A percentile compares a stretch with the other conserved stretches of the same genome.
These are phyloP conservation scores for Aspergillus jensenii DNA, from an alignment of 2,329 filamentous ascomycete genomes.

Conservation along the genomic window DNA sequence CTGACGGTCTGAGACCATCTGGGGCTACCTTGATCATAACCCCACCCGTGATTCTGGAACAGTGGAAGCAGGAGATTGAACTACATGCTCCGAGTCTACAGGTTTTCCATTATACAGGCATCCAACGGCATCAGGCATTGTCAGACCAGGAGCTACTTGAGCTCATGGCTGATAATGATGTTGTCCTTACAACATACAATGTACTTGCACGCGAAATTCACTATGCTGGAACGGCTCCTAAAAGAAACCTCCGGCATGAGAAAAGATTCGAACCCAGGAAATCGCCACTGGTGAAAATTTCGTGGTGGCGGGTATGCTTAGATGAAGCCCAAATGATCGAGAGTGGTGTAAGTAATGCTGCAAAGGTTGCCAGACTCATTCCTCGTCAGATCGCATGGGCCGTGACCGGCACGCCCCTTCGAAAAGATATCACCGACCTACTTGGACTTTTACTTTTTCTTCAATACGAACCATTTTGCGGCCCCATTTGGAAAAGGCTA, in stretches of 20 bases:
- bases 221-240: slow-evolving; percentile 68
- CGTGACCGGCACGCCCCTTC: slow-evolving; percentile 85
- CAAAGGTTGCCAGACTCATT: slow-evolving; percentile 74
- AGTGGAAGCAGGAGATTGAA: slow-evolving; percentile 62
- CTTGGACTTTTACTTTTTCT: slow-evolving; percentile 81
- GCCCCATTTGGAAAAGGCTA: slow-evolving; percentile 68
- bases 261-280: slow-evolving; percentile 65
- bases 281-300: slow-evolving; percentile 76
- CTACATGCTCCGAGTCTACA: slow-evolving; percentile 57
- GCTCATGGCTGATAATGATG: slow-evolving; percentile 51
- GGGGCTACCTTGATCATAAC: slow-evolving; percentile 63
- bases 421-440: slow-evolving; percentile 75
- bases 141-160: slow-evolving; percentile 45
- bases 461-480: slow-evolving; percentile 72
- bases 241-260: slow-evolving; percentile 65
- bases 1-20: slow-evolving; percentile 39
- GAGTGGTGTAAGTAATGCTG: slow-evolving; percentile 79
- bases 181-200: slow-evolving; percentile 64
- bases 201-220: slow-evolving; percentile 79
- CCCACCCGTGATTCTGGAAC: slow-evolving; percentile 60
- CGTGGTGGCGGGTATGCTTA: slow-evolving; percentile 80
- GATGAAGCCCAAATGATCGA: slow-evolving; percentile 86
- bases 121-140: slow-evolving; percentile 39
- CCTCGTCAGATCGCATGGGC: slow-evolving; percentile 88
- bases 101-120: slow-evolving; percentile 58